Evolutionary conservation across 305 asterid genomes (phyloP).

Genomic region (Solanum chacoense): DNA sequence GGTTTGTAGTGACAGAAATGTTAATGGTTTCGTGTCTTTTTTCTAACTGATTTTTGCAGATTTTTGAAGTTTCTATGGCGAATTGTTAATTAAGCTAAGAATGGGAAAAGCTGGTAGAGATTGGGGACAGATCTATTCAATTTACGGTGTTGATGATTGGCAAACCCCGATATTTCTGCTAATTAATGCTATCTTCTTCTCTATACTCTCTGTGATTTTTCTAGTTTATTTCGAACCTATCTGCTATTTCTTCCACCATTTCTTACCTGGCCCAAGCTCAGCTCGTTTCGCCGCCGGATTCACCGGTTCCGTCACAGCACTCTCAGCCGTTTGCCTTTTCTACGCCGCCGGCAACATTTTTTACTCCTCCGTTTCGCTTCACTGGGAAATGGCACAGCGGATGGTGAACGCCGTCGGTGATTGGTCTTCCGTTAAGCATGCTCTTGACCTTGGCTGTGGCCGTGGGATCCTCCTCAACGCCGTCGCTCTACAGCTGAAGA

Average conservation of each 20-base stretch:
- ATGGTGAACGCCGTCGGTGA: constrained; percentile 74
- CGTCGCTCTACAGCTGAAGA: constrained; percentile 88
- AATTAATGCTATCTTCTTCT: constrained; percentile 54
- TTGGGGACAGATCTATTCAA: constrained; percentile 96
- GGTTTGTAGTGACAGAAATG: neutral
- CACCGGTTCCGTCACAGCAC: constrained; percentile 78
- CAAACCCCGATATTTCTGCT: constrained; percentile 74
- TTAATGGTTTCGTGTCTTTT: neutral
- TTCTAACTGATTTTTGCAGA: neutral
- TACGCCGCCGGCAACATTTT: constrained; percentile 72
- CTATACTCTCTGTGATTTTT: constrained; percentile 46
- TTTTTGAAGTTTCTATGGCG: neutral
- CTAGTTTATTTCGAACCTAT: constrained; percentile 78
- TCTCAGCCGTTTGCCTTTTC: constrained; percentile 84
- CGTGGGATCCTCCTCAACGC: constrained; percentile 87
- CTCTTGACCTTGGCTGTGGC: constrained; percentile 96
- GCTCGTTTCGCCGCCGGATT: constrained; percentile 84
- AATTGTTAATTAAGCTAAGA: neutral
- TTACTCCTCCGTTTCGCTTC: constrained; percentile 81
- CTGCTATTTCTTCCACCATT: constrained; percentile 38
- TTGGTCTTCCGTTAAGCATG: constrained; percentile 88
- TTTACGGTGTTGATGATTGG: constrained; percentile 91
- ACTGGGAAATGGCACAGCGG: constrained; percentile 94
- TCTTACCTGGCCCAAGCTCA: constrained; percentile 60
- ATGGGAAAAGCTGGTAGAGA: constrained; percentile 81